Evolutionary conservation across 495 filamentous ascomycete genomes (phyloP), one percentile per base, ranked within the genome.

Genomic region (Daldinia grandis): DNA sequence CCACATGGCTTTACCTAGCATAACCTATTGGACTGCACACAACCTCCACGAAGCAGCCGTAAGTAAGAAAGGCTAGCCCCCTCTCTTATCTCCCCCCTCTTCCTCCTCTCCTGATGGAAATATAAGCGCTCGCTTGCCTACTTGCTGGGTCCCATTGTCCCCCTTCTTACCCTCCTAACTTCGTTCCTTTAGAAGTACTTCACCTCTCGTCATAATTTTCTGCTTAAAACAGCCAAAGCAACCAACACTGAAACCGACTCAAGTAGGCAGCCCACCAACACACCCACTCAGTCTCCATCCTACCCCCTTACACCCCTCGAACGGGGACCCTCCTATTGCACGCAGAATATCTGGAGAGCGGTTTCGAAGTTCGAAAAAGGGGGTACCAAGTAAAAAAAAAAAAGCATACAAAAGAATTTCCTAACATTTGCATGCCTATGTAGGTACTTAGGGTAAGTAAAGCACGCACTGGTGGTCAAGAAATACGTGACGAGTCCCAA

Each of bases 341-440:
- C 28, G 47, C 55, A 37, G 67, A 56, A 70, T 70, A 64, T 61
- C 67, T 62, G 50, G 19, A 60, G 44, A 64, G 47, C 4, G 56
- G n/a, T 47, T 47, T 21, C n/a, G 8, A 19, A 44, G 17, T 7
- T 44, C 40, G 33, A 40, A 54, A 44, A 24, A 28, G 47, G 37
- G 19, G 55, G 19, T 51, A 42, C 24, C n/a, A 61, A 38, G 40
- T 24, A 58, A 47, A 6, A 51, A 71, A 54, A 55, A 73, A 27
- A 28, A 53, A 53, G 49, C n/a, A n/a, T n/a, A n/a, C n/a, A 53
- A 15, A 53, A 47, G 15, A 53, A 53, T 53, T 53, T 72, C 69
- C 69, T 64, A 72, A 53, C 69, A 68, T 60, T 68, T 31, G 64
- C 60, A 37, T 47, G 10, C 42, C 42, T 24, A 47, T 47, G 19